These are phyloP conservation scores for Phytophthora podocarpi DNA, from an alignment of 352 stramenopile genomes.

Conservation along the genomic window DNA sequence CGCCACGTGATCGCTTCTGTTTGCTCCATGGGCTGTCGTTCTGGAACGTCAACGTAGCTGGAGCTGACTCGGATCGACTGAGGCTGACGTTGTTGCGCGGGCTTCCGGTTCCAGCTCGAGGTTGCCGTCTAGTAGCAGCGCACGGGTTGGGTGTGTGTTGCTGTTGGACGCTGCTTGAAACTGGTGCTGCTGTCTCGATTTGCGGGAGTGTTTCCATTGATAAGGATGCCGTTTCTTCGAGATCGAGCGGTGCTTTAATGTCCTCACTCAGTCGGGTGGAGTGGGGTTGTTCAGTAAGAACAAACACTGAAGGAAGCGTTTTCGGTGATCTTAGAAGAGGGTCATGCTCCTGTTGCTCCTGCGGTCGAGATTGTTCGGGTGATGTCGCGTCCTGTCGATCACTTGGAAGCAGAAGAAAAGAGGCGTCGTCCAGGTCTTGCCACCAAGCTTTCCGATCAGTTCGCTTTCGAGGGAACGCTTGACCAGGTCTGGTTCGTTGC, in stretches of 20 bases:
- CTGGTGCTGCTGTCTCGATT: constrained; percentile 6
- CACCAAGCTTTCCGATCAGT: constrained; percentile 42
- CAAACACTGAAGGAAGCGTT: constrained; percentile 29
- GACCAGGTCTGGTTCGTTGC: constrained; percentile 23
- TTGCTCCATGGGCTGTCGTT: constrained; percentile 28
- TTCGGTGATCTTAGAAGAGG: not conserved
- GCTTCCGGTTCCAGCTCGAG: not conserved
- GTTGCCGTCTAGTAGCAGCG: not conserved
- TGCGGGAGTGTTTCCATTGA: constrained; percentile 11
- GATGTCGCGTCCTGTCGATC: constrained; percentile 7
- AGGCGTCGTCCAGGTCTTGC: constrained; percentile 36
- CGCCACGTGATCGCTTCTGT: constrained; percentile 48
- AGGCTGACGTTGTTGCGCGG: not conserved
- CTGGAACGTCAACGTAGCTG: constrained; percentile 33
- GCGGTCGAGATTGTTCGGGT: not conserved
- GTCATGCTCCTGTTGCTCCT: constrained; percentile 5
- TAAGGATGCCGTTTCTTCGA: not conserved
- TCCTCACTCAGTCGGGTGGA: constrained; percentile 3
- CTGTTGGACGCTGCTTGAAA: not conserved
- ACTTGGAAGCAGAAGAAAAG: constrained; percentile 17
- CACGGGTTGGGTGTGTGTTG: not conserved
- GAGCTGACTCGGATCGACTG: constrained; percentile 57
- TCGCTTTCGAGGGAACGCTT: constrained; percentile 40
- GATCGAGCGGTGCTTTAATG: not conserved
- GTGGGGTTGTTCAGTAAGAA: constrained; percentile 23